Conservation (phyloP, 129 eudicot genomes). For the Flaveria trinervia region DNA sequence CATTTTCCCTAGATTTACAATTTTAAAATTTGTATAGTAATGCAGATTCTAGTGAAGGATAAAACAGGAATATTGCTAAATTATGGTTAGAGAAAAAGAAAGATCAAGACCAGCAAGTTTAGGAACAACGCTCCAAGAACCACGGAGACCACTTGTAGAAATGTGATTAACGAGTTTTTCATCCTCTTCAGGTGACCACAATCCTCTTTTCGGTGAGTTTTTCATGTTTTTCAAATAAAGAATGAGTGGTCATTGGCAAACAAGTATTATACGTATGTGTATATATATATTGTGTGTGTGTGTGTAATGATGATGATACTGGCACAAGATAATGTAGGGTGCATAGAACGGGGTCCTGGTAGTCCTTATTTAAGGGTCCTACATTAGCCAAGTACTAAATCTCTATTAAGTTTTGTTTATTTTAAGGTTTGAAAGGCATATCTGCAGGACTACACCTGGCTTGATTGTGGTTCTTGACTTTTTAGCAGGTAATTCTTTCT, state of each 20-base stretch:
- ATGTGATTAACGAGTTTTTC: slow-evolving; percentile 63
- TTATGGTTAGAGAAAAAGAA: not conserved
- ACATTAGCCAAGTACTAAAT: not conserved
- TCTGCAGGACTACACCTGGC: not conserved
- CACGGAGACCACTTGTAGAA: slow-evolving; percentile 55
- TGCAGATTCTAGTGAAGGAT: no score
- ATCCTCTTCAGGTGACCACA: slow-evolving; percentile 93
- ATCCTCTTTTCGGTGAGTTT: slow-evolving; percentile 55
- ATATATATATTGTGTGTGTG: not conserved
- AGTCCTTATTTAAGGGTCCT: slow-evolving; percentile 13
- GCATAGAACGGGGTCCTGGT: slow-evolving; percentile 20
- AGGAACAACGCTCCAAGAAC: slow-evolving; percentile 74
- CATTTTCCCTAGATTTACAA: no score
- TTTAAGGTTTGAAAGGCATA: not conserved
- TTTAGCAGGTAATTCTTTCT: not conserved
- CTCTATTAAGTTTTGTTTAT: not conserved
- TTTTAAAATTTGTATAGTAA: no score
- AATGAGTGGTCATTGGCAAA: slow-evolving; percentile 12
- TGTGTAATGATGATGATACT: slow-evolving; percentile 8
- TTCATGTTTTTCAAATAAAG: slow-evolving; percentile 25
- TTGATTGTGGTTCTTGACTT: not conserved
- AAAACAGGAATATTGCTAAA: no score
- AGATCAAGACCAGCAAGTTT: slow-evolving; percentile 50
- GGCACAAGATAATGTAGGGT: slow-evolving; percentile 17
- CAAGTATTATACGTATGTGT: not conserved